Percentiles rank a stretch among this genome's conserved stretches.
Evolutionary conservation across 371 early-diverging fungal species (phyloP).

Genomic region (Rhizomucor pusillus): DNA sequence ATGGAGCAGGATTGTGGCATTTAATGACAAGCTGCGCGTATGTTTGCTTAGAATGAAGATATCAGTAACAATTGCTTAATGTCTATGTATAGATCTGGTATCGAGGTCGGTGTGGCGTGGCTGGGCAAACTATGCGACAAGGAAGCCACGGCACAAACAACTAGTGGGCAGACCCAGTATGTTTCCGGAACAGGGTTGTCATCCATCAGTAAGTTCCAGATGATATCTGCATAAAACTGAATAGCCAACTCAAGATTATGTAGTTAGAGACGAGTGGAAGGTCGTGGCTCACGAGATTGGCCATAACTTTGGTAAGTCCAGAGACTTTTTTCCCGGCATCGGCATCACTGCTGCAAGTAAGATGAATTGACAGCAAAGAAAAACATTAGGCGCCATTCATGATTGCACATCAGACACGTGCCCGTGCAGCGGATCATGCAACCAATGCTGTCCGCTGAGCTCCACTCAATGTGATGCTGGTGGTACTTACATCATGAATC

Average conservation of each 20-base stretch:
- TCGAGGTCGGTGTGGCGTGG: slow-evolving; percentile 95
- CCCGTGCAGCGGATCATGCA: slow-evolving; percentile 45
- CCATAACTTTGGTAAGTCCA: slow-evolving; percentile 74
- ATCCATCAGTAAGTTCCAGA: slow-evolving; percentile 53
- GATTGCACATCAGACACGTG: slow-evolving; percentile 66
- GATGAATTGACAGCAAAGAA: not conserved
- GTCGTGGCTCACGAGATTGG: slow-evolving; percentile 96
- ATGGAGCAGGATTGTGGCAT: slow-evolving; percentile 94
- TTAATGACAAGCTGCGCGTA: slow-evolving; percentile 87
- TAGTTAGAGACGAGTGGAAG: slow-evolving; percentile 86
- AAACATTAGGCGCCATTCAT: slow-evolving; percentile 55
- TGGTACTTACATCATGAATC: slow-evolving; percentile 80
- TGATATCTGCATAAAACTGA: not conserved
- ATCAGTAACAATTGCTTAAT: not conserved
- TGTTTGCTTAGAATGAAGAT: slow-evolving; percentile 4
- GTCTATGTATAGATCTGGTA: slow-evolving; percentile 53
- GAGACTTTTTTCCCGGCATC: not conserved
- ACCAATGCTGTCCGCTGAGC: slow-evolving; percentile 72
- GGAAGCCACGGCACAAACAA: slow-evolving; percentile 35
- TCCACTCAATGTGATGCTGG: slow-evolving; percentile 70
- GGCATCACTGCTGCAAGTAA: not conserved
- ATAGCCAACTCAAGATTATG: not conserved
- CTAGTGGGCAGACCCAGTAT: slow-evolving; percentile 40
- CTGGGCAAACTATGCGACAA: slow-evolving; percentile 72
- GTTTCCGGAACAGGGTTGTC: slow-evolving; percentile 89